Base-by-base conservation (phyloP, 345 rosid species). In the Eutrema heterophyllum region DNA sequence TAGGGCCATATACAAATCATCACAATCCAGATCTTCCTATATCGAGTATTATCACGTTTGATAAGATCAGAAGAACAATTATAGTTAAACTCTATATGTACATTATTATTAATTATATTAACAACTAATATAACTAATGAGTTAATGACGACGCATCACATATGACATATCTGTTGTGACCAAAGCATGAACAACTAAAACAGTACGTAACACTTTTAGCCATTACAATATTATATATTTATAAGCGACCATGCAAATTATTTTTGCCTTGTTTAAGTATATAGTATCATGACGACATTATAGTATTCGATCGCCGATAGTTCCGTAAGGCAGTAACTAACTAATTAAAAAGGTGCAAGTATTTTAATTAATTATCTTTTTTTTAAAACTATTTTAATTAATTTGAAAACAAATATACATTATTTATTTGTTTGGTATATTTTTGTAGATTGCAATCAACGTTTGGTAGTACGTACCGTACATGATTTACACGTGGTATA, bases 171-270 rank as follows among this genome's bases (percentile, higher is more conserved):
- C 21, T 69, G 6, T 10, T 18, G 15, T 27, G 32, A 46, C 39
- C 60, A 41, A 62, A 63, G 68, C 68, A 71, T 61, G 51, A 61
- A 51, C 16, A 39, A 16, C 49, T 71, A 60, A 49, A 71, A 27
- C 6, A 36, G 14, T 49, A 61, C 61, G 58, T 36, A 24, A 48
- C 54, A 33, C 6, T 55, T 54, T 30, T 43, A 43, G 16, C 46
- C 46, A 43, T 43, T 43, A 13, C 46, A 43, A 30, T 62, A 46
- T 44, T 49, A 40, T 60, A 16, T 35, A 30, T 30, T 30, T 30
- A 3, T 16, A 9, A 9, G 14, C 5, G 14, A 12, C 4, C 26
- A 33, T 56, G 16, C 70, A 26, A 13, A 5, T 9, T 6, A 6
- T 0, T 5, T 12, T 9, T 24, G 2, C 38, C 1, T 4, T 51